Base-by-base conservation (phyloP, 129 eudicot genomes). In the Saposhnikovia divaricata region DNA sequence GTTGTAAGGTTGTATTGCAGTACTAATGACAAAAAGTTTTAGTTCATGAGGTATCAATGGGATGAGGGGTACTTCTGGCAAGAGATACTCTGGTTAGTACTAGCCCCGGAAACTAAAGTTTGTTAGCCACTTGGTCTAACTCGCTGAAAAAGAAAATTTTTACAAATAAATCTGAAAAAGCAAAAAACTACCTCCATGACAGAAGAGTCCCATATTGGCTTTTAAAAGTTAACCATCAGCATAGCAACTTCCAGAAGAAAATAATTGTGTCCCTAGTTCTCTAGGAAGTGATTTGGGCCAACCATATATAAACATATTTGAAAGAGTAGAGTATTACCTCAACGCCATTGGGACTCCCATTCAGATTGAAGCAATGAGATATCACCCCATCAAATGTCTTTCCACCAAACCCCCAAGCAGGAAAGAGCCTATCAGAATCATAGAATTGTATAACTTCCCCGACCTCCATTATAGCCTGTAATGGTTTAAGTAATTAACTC, bases 351-450 rank as follows among this genome's bases (percentile, higher is more conserved):
- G 86, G 82, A 46, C 83, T 85, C 81, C 96, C 97, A 76, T 79
- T 91, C 81, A 96, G 86, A 86, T 90, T 90, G 83, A 96, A 96
- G 82, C 99, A 96, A 86, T 96, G 99, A 80, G 99, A 96, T 45
- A 92, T 82, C 31, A 84, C 37, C 46, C 95, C 89, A 55, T 81
- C 79, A 37, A 71, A 76, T 28, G 85, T 42, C 86, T 43, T 89
- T 81, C 97, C 98, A 72, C 99, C 99, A 78, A 95, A 96, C 23
- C 99, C 99, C 99, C 99, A 96, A 79, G 99, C 90, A 76, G 97
- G 92, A 82, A 96, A 96, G 42, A 78, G 86, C 79, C 85, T 90
- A 72, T 96, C 98, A 47, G 92, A 89, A 83, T 96, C 98, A 81
- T 96, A 96, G 82, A 96, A 90, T 65, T 96, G 99, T 51, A 96